Conservation (phyloP, 1,284 basidiomycete species). For the Lentinus polychrous region DNA sequence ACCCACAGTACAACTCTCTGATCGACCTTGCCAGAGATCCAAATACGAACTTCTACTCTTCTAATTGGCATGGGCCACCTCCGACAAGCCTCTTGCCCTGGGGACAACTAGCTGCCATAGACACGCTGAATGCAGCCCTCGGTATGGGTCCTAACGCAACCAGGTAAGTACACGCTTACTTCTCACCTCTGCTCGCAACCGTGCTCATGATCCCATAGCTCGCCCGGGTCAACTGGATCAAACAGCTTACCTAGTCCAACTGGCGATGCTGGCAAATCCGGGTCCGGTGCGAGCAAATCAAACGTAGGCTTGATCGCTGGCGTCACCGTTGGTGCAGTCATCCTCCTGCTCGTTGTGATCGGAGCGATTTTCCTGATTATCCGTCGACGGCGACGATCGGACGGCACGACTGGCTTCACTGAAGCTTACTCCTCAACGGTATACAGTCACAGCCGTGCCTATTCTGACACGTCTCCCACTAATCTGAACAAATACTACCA, state of each 20-base stretch:
- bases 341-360: not conserved
- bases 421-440: too few relatives aligned
- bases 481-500: too few relatives aligned
- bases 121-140: slow-evolving; percentile 7
- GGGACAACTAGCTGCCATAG: slow-evolving; percentile 8
- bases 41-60: slow-evolving; percentile 1
- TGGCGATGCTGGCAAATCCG: not conserved
- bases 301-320: slow-evolving; percentile 1
- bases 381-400: not conserved
- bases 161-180: not conserved
- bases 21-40: slow-evolving; percentile 4
- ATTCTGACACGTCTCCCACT: too few relatives aligned
- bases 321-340: not conserved
- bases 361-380: not conserved
- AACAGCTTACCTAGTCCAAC: too few relatives aligned
- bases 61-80: slow-evolving; percentile 6
- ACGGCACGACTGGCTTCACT: too few relatives aligned
- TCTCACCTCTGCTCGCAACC: not conserved
- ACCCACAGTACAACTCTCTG: slow-evolving; percentile 5
- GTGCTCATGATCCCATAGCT: not conserved
- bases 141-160: not conserved
- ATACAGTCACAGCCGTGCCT: too few relatives aligned
- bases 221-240: too few relatives aligned
- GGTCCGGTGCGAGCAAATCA: not conserved
- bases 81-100: slow-evolving; percentile 2